These are phyloP conservation scores for Pseudevernia furfuracea DNA, from an alignment of 495 filamentous ascomycete genomes.

Conservation along the genomic window DNA sequence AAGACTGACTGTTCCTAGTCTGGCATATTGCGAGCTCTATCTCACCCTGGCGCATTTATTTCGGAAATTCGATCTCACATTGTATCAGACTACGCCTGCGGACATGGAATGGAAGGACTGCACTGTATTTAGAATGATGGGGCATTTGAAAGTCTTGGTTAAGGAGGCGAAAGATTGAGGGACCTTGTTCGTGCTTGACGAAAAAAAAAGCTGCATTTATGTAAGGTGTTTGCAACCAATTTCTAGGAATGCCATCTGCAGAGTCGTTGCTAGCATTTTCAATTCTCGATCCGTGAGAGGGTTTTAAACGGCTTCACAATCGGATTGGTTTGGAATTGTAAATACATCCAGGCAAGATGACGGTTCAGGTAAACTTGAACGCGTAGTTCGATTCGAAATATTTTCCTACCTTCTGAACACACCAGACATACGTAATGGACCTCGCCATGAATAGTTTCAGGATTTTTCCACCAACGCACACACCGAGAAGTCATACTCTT, in stretches of 20 bases:
- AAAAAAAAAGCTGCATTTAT: too few species aligned
- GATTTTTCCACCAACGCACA: background rate
- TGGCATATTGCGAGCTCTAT: slow-evolving; percentile 1
- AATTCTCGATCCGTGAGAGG: too few species aligned
- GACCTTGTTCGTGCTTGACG: background rate
- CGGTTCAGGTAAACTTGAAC: too few species aligned
- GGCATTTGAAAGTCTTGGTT: background rate
- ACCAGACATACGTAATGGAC: too few species aligned
- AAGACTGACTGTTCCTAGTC: background rate
- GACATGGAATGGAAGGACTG: slow-evolving; percentile 6
- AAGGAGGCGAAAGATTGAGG: background rate
- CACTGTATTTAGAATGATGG: slow-evolving; percentile 1
- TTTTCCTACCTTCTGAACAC: too few species aligned
- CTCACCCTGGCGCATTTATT: background rate
- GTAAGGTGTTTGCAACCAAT: too few species aligned
- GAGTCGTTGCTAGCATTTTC: too few species aligned
- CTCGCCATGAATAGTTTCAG: background rate
- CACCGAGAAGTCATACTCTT: background rate
- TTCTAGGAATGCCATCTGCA: too few species aligned
- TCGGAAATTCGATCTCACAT: background rate
- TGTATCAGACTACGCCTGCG: background rate
- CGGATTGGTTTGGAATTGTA: too few species aligned
- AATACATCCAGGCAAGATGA: too few species aligned
- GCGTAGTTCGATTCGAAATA: too few species aligned
- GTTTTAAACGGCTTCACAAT: too few species aligned